Conservation (phyloP, 176 grass and related monocot genomes). For the Oryza nivara region DNA sequence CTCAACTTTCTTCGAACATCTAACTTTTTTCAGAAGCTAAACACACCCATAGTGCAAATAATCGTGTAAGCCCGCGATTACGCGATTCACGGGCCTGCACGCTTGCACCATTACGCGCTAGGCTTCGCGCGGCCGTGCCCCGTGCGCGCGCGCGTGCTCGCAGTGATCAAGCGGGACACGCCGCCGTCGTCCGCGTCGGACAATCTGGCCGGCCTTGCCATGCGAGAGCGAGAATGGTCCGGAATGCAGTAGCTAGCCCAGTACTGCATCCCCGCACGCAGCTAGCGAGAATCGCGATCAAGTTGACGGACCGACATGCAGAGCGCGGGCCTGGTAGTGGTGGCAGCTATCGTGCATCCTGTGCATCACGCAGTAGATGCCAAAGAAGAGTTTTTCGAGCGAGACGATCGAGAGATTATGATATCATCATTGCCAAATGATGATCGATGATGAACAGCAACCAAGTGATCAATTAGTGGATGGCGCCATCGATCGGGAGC, state of each 20-base stretch:
- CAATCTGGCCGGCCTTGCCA: not conserved
- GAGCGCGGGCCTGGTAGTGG: not conserved
- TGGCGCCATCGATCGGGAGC: too few relatives aligned
- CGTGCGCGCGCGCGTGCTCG: not conserved
- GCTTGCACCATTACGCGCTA: too few relatives aligned
- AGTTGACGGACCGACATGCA: not conserved
- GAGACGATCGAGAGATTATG: not conserved
- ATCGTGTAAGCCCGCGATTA: too few relatives aligned
- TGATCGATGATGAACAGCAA: not conserved
- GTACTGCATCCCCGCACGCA: not conserved
- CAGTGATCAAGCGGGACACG: slow-evolving; percentile 1
- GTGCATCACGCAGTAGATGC: not conserved
- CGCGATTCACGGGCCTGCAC: too few relatives aligned
- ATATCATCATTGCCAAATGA: not conserved
- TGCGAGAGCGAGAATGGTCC: not conserved
- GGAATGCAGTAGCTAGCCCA: not conserved
- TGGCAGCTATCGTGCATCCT: not conserved
- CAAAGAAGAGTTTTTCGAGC: not conserved
- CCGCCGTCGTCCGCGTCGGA: slow-evolving; percentile 11
- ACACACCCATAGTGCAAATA: too few relatives aligned
- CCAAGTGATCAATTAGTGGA: too few relatives aligned
- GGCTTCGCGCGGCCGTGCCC: not conserved
- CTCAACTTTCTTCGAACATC: too few relatives aligned
- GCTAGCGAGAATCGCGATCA: not conserved
- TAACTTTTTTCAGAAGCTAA: too few relatives aligned